Percentiles rank a stretch among this genome's conserved stretches.
Conservation (phyloP, 164 flowering plant genomes). For the Kalanchoe fedtschenkoi region DNA sequence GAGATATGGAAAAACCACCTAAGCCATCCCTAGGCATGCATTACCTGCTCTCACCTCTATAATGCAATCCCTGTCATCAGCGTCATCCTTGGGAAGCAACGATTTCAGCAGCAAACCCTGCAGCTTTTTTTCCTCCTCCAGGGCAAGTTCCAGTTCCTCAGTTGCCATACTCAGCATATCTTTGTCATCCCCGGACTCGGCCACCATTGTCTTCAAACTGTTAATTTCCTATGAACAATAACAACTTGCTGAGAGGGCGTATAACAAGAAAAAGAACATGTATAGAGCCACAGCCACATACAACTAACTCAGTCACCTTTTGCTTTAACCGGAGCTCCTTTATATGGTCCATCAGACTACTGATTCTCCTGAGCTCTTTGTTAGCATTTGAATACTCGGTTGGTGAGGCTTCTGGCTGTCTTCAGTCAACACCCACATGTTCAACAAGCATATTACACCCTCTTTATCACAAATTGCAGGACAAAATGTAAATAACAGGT, state of each 20-base stretch:
- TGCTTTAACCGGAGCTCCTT: constrained; percentile 8
- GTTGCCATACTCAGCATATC: constrained; percentile 70
- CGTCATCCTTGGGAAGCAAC: constrained; percentile 91
- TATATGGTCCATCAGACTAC: constrained; percentile 53
- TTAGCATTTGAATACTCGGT: constrained; percentile 69
- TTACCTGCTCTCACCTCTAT: constrained; percentile 99
- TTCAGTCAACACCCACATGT: constrained; percentile 26
- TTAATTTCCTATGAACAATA: constrained; percentile 57
- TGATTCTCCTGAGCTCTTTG: constrained; percentile 73
- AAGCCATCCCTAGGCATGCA: not conserved
- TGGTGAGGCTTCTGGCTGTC: constrained; percentile 82
- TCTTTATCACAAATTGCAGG: not conserved
- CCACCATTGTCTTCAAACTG: constrained; percentile 50
- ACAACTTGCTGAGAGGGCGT: not conserved
- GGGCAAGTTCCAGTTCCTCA: constrained; percentile 54
- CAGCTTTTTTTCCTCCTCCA: constrained; percentile 56
- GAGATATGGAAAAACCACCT: not conserved
- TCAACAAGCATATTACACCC: not conserved
- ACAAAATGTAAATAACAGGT: not conserved
- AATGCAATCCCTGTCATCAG: constrained; percentile 92
- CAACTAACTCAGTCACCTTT: constrained; percentile 1
- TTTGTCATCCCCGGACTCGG: constrained; percentile 61
- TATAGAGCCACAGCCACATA: too few species aligned
- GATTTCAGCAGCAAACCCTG: constrained; percentile 54
- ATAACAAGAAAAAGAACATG: too few species aligned